Evolutionary conservation across 139 green algal species (phyloP), one percentile per base, ranked within the genome.

Genomic region (Tetraselmis chui): DNA sequence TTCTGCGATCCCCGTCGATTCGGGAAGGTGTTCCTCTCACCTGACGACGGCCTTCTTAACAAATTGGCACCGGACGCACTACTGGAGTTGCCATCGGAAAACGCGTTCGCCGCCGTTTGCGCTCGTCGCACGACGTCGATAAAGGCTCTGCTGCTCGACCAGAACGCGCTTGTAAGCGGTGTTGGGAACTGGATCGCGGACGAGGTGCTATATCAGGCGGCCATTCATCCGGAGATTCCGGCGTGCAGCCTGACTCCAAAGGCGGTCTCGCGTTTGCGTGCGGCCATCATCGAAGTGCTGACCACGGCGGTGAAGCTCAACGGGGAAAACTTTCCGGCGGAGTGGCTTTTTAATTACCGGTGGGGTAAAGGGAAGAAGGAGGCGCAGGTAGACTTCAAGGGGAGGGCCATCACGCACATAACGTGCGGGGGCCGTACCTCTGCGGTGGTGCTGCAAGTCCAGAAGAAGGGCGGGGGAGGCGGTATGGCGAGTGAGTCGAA

Each of bases 181-280:
- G 86, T 98, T 1, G 95, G 95, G 59, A 98, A 98, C 83, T 98
- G 95, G 95, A 90, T 98, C 30, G 94, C 92, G 0, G 95, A 98
- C 82, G 95, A 98, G 86, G 89, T 97, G 80, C 88, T 96, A 29
- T 96, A 92, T 79, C 87, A 93, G 76, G 82, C 91, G 0, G 81
- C 87, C 25, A 81, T 97, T 1, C 93, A 97, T 82, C 94, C 94
- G 0, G 92, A 95, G 85, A 80, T 91, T 80, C 86, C 80, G 1
- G 88, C 90, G 32, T 80, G 87, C 2, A 75, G 76, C 29, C 82
- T 96, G 58, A 81, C 32, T 0, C 78, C 78, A 24, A 92, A 82
- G 81, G 84, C 29, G 1, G 59, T 88, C 23, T 31, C 27, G 28
- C 59, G 58, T 23, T 59, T 95, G 84, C 83, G 88, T 74, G 45